Evolutionary conservation across 176 grass and related monocot genomes (phyloP), one percentile per base, ranked within the genome.

Genomic region (Canna indica): DNA sequence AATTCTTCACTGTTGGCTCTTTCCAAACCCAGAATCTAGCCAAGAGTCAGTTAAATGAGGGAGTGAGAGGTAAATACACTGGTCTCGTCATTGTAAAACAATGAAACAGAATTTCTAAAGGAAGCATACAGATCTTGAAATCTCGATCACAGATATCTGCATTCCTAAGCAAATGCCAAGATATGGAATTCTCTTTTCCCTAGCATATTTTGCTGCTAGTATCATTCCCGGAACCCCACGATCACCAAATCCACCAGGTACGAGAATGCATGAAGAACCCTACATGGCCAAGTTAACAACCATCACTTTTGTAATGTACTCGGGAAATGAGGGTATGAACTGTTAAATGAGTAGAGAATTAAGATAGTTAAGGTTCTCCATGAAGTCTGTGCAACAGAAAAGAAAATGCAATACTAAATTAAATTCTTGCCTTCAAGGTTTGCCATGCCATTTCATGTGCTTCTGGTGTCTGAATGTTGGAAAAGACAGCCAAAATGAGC

Each of bases 91-190:
- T 46, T 46, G 17, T 24, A 67, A 50, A 62, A 67, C 14, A 20
- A 28, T 27, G 33, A 24, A 52, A 11, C 45, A 18, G 32, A 80
- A 24, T 29, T 57, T 15, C 60, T 66, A 61, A 47, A 59, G 50
- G 69, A 84, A 80, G 56, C 47, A 25, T 64, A 97, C 94, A 78
- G 85, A 59, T 97, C 84, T 83, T 20, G 89, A 81, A 59, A 97
- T 97, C 81, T 92, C 88, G 76, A 97, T 90, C 80, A 97, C 94
- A 26, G 94, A 92, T 72, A 97, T 92, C 83, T 97, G 94, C 94
- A 97, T 92, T 72, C 94, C 88, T 86, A 92, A 82, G 84, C 88
- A 97, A 90, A 97, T 97, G 73, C 94, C 94, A 80, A 97, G 94
- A 68, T 97, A 97, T 72, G 94, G 94, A 78, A 97, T 84, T 77